Percentiles rank a stretch among this genome's conserved stretches.
Conservation (phyloP, 2,329 filamentous ascomycete species). For the Erysiphe pulchra region DNA sequence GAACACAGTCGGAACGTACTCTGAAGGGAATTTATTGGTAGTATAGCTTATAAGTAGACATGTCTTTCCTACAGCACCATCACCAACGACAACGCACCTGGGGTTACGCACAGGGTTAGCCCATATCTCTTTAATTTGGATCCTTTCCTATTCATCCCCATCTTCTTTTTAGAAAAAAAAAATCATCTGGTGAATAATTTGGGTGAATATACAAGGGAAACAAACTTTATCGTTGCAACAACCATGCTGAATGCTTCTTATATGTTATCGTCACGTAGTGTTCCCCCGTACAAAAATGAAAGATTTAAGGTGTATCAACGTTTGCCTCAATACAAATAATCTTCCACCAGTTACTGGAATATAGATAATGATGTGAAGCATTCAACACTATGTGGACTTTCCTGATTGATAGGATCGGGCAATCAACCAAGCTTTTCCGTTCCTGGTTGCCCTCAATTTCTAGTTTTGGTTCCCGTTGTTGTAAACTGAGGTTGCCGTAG, state of each 20-base stretch:
- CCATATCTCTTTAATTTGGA: not conserved
- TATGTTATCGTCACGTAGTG: too few relatives aligned
- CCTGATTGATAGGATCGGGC: too few relatives aligned
- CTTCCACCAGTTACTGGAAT: too few relatives aligned
- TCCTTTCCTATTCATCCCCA: not conserved
- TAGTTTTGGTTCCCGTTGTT: too few relatives aligned
- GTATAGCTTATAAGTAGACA: slow-evolving; percentile 98
- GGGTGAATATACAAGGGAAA: slow-evolving; percentile 4
- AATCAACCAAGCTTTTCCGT: too few relatives aligned
- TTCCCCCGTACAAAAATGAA: too few relatives aligned
- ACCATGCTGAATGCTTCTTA: slow-evolving; percentile 14
- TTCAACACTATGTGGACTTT: too few relatives aligned
- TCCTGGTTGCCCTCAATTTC: too few relatives aligned
- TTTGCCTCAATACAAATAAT: too few relatives aligned
- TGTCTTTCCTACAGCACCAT: slow-evolving; percentile 98
- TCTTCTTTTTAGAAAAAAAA: not conserved
- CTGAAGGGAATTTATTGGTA: slow-evolving; percentile 97
- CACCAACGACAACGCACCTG: slow-evolving; percentile 95
- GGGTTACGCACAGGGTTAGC: slow-evolving; percentile 9
- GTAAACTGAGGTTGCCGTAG: too few relatives aligned
- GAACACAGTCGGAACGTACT: slow-evolving; percentile 98
- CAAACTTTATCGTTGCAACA: slow-evolving; percentile 38
- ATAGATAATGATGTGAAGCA: too few relatives aligned
- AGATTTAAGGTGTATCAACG: too few relatives aligned
- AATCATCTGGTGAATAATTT: not conserved